Evolutionary conservation across 495 filamentous ascomycete genomes (phyloP).

Genomic region (Penicillium malachiteum): DNA sequence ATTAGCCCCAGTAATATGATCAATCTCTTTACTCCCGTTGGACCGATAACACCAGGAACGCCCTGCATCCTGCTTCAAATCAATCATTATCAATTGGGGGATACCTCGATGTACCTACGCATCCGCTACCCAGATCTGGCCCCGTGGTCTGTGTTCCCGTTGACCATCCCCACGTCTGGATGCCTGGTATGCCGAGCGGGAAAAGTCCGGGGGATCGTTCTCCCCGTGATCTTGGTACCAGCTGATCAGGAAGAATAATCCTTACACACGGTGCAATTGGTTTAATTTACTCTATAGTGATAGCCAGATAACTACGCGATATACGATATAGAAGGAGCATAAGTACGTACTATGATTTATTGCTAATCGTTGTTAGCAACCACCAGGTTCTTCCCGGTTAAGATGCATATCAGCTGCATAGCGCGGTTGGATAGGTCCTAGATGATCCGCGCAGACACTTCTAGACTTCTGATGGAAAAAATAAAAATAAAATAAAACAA

Average conservation of each 20-base stretch:
- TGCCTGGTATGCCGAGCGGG: slow-evolving; percentile 8
- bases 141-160: slow-evolving; percentile 4
- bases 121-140: slow-evolving; percentile 14
- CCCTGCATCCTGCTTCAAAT: slow-evolving; percentile 7
- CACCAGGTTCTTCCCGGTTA: not conserved
- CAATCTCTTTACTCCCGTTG: slow-evolving; percentile 26
- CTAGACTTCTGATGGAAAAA: slow-evolving; percentile 5
- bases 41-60: slow-evolving; percentile 25
- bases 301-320: not conserved
- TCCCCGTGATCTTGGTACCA: not conserved
- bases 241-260: not conserved
- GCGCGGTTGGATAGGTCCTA: not conserved
- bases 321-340: not conserved
- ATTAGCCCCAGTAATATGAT: slow-evolving; percentile 22
- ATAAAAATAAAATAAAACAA: not conserved
- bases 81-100: slow-evolving; percentile 15
- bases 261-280: not conserved
- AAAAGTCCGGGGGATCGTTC: slow-evolving; percentile 20
- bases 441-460: not conserved
- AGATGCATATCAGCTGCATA: slow-evolving; percentile 23
- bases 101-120: not conserved
- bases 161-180: slow-evolving; percentile 9
- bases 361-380: slow-evolving; percentile 22
- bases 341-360: not conserved
- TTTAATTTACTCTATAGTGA: too few relatives aligned